Evolutionary conservation across 345 rosid species (phyloP), one percentile per base, ranked within the genome.

Genomic region (Linum lewisii): DNA sequence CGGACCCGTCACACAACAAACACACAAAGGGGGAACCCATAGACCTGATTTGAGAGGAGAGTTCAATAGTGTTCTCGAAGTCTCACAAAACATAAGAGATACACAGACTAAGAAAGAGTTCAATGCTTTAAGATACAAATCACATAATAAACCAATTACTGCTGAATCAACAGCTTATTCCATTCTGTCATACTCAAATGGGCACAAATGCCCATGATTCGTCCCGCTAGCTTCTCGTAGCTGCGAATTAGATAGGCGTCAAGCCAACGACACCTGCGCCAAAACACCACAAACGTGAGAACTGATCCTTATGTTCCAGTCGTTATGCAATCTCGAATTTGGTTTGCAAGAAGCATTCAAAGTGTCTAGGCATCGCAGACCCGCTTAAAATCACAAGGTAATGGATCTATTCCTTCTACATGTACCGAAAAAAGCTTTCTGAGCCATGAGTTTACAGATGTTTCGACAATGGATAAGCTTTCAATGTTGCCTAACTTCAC

Each of bases 241-340:
- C 71, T 61, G 70, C 58, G 45, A 21, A 54, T 73, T 60, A 79
- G 2, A 75, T 10, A 22, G 85, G 94, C 55, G 94, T 86, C 75
- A 86, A 72, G 50, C 94, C 94, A 21, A 86, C 87, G 47, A 86
- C 89, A 66, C 94, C 94, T 86, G 85, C 84, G 47, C 32, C 56
- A 63, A 14, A 3, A 21, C 23, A 37, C n/a, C n/a, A 34, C 2
- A 50, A 23, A 50, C 0, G 22, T 26, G 22, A 22, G 20, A 51
- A 16, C 24, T 21, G 19, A 22, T n/a, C n/a, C n/a, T n/a, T n/a
- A n/a, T n/a, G n/a, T n/a, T n/a, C n/a, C n/a, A n/a, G n/a, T n/a
- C n/a, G n/a, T n/a, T n/a, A n/a, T n/a, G n/a, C 38, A 34, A 5
- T 34, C 38, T 34, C 38, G 38, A 34, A 34, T 34, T 11, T 34